Evolutionary conservation across 805 yeast species (phyloP).

Genomic region (Kazachstania kunashirensis): DNA sequence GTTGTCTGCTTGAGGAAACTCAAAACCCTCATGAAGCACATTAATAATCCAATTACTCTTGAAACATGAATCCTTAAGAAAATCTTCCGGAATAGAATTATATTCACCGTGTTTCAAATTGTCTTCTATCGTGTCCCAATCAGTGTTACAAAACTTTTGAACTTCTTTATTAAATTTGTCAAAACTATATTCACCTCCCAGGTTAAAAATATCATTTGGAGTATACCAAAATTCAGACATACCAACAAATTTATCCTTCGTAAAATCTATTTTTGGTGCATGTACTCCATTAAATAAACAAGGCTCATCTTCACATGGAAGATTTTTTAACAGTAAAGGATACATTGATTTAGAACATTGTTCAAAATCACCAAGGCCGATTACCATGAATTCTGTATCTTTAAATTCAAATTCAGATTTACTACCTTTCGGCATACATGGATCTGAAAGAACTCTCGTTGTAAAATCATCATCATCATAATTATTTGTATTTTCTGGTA

Average conservation of each 20-base stretch:
- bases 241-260: conserved; percentile 76
- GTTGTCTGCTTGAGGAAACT: conserved; percentile 61
- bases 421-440: conserved; percentile 70
- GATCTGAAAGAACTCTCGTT: conserved; percentile 45
- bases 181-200: conserved; percentile 84
- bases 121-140: conserved; percentile 52
- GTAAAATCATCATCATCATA: conserved; percentile 38
- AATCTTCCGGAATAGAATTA: conserved; percentile 44
- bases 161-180: conserved; percentile 56
- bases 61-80: conserved; percentile 72
- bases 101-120: conserved; percentile 48
- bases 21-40: conserved; percentile 85
- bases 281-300: conserved; percentile 93
- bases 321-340: conserved; percentile 66
- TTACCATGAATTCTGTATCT: conserved; percentile 38
- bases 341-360: conserved; percentile 61
- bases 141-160: conserved; percentile 60
- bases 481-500: conserved; percentile 40
- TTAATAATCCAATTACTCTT: conserved; percentile 92
- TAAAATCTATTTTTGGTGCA: conserved; percentile 79
- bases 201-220: conserved; percentile 78
- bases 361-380: conserved; percentile 74
- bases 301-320: conserved; percentile 80
- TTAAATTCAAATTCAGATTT: conserved; percentile 38
- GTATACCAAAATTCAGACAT: conserved; percentile 97